Conservation (phyloP, 73 alveolate species). For the Paramecium pentaurelia region DNA sequence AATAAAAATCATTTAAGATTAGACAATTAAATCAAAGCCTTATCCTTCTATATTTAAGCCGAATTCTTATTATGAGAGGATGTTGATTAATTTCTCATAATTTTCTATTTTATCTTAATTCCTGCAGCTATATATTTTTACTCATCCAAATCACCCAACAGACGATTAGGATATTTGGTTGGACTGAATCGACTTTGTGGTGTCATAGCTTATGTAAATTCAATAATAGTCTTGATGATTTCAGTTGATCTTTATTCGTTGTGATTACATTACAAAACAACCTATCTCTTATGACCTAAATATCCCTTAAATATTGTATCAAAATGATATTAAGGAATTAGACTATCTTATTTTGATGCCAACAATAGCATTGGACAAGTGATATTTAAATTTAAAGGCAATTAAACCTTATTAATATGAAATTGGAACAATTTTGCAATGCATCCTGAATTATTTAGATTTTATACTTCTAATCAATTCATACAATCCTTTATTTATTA, state of each 20-base stretch:
- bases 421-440: neutral
- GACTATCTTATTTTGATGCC: neutral
- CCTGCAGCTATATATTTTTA: neutral
- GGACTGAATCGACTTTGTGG: constrained; percentile 23
- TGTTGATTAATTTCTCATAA: neutral
- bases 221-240: neutral
- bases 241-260: neutral
- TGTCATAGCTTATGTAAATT: neutral
- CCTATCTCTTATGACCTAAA: neutral
- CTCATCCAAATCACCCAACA: neutral
- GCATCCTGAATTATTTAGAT: neutral
- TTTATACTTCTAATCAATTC: neutral
- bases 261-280: neutral
- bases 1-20: neutral
- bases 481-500: neutral
- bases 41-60: neutral
- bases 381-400: neutral
- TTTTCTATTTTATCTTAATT: neutral
- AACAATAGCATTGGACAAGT: neutral
- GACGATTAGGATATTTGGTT: neutral
- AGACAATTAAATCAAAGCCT: neutral
- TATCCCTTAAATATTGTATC: neutral
- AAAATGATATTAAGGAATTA: neutral
- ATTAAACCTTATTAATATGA: neutral
- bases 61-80: neutral